Conservation (phyloP, 495 filamentous ascomycete genomes). For the Annulohypoxylon moriforme region DNA sequence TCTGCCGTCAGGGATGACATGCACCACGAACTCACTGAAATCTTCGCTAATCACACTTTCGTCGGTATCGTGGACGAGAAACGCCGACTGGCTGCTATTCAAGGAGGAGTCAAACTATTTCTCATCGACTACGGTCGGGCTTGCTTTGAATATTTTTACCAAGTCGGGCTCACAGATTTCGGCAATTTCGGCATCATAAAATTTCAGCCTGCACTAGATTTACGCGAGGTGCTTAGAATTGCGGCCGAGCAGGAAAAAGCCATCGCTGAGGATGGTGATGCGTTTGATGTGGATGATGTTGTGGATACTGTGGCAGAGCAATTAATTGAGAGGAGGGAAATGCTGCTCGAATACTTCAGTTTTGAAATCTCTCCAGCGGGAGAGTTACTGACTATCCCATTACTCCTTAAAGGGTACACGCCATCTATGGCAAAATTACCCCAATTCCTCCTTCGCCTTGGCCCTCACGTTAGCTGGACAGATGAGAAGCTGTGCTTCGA, state of each 20-base stretch:
- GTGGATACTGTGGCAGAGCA: slow-evolving; percentile 67
- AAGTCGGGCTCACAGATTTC: slow-evolving; percentile 95
- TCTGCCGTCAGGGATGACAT: slow-evolving; percentile 82
- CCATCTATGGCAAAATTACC: slow-evolving; percentile 89
- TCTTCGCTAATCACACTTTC: slow-evolving; percentile 90
- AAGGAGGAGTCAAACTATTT: slow-evolving; percentile 91
- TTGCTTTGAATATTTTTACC: slow-evolving; percentile 94
- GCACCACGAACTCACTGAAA: slow-evolving; percentile 89
- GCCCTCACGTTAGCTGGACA: slow-evolving; percentile 88
- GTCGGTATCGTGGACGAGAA: slow-evolving; percentile 91
- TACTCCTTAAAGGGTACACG: slow-evolving; percentile 89
- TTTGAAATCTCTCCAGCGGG: slow-evolving; percentile 83
- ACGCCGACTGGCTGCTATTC: slow-evolving; percentile 88
- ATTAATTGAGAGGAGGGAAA: slow-evolving; percentile 79
- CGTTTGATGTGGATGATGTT: slow-evolving; percentile 74
- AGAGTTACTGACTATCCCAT: slow-evolving; percentile 79
- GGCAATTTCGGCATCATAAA: slow-evolving; percentile 90
- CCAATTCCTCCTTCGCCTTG: slow-evolving; percentile 85
- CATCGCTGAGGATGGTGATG: slow-evolving; percentile 57
- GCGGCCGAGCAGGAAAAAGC: slow-evolving; percentile 76
- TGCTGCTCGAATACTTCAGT: slow-evolving; percentile 94
- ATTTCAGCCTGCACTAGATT: slow-evolving; percentile 78
- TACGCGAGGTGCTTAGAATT: slow-evolving; percentile 76
- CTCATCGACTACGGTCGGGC: slow-evolving; percentile 94
- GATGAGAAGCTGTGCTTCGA: slow-evolving; percentile 88